Conservation (phyloP, 2,329 filamentous ascomycete genomes). For the Thermoascus crustaceus region DNA sequence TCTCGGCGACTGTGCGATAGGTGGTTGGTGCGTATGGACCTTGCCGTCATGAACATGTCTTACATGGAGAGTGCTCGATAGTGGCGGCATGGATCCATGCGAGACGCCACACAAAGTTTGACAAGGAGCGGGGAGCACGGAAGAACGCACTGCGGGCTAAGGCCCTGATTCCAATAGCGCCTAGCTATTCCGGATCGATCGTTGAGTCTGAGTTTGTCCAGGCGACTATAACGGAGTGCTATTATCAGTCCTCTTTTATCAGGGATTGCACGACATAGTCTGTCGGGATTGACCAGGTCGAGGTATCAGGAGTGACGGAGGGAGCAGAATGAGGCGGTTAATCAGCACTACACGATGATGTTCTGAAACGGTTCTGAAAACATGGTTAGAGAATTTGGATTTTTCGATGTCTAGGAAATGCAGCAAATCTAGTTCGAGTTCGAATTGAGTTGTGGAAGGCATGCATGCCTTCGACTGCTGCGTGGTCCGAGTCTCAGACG, state of each 20-base stretch:
- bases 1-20: not conserved
- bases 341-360: too few species aligned
- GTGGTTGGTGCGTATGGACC: not conserved
- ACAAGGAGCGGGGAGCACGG: constrained; percentile 12
- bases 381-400: too few species aligned
- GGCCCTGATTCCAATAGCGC: not conserved
- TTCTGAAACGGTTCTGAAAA: too few species aligned
- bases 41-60: not conserved
- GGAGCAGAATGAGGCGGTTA: not conserved
- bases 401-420: too few species aligned
- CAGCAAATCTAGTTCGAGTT: too few species aligned
- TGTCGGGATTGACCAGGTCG: not conserved
- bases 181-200: not conserved
- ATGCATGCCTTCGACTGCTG: too few species aligned
- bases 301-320: not conserved
- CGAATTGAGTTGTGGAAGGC: too few species aligned
- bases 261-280: not conserved
- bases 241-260: not conserved
- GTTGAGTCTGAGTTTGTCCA: not conserved
- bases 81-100: constrained; percentile 16
- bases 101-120: constrained; percentile 19
- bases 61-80: constrained; percentile 18
- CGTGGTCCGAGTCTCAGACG: too few species aligned
- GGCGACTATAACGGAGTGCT: not conserved
- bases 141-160: constrained; percentile 2